Evolutionary conservation across 148 eudicot genomes (phyloP).

Genomic region (Drosera capensis): DNA sequence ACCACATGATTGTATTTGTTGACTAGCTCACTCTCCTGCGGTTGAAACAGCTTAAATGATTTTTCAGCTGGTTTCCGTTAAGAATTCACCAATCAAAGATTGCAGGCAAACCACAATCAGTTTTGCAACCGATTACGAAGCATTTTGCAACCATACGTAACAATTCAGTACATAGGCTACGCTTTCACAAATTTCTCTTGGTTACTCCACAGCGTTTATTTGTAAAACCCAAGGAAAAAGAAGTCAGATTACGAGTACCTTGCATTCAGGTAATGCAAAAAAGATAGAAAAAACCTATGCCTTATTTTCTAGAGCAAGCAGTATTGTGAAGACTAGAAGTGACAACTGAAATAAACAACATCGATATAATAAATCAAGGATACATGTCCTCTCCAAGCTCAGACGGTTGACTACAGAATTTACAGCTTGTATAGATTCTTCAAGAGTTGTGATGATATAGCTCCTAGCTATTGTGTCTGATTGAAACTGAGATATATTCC

Average conservation of each 20-base stretch:
- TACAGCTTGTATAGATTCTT: slow-evolving; percentile 75
- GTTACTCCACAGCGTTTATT: too few relatives aligned
- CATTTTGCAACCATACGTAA: too few relatives aligned
- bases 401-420: slow-evolving; percentile 71
- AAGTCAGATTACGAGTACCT: too few relatives aligned
- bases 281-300: background rate
- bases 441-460: slow-evolving; percentile 80
- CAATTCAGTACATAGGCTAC: too few relatives aligned
- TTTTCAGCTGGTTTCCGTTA: slow-evolving; percentile 54
- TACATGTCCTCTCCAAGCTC: slow-evolving; percentile 66
- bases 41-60: slow-evolving; percentile 59
- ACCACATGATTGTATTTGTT: slow-evolving; percentile 70
- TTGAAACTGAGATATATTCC: slow-evolving; percentile 69
- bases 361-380: slow-evolving; percentile 61
- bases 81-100: slow-evolving; percentile 6
- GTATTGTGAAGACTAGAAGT: background rate
- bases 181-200: too few relatives aligned
- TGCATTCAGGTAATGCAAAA: too few relatives aligned
- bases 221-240: too few relatives aligned
- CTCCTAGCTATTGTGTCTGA: slow-evolving; percentile 80
- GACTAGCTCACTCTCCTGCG: slow-evolving; percentile 63
- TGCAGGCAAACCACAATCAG: too few relatives aligned
- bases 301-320: background rate
- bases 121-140: too few relatives aligned
- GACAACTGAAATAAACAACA: background rate